Evolutionary conservation across 225 moss, liverwort and hornwort genomes (phyloP), one percentile per base, ranked within the genome.

Genomic region (Pseudoscleropodium purum): DNA sequence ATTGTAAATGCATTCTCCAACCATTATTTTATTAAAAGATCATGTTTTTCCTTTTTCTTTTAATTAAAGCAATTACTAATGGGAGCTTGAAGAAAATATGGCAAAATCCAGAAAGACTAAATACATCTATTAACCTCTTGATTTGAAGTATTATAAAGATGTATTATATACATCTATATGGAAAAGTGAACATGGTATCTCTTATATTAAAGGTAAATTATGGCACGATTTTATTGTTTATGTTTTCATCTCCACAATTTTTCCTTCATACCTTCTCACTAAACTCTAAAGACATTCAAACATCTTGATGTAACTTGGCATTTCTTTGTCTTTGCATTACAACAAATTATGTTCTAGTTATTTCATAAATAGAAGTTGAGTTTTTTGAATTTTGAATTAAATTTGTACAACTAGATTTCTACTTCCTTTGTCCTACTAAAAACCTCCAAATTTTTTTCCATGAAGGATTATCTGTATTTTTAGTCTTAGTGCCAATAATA

Each of bases 11-110:
- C 20, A 77, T 77, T 52, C 1, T 77, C 23, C 18, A 21, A 21
- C 5, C 2, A 31, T 3, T 11, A 18, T 75, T 33, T 49, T 49
- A 1, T 49, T 31, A 31, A 21, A 5, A 3, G 7, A 76, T 34
- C 11, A 34, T 21, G 7, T 34, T 52, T 59, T 52, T 20, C 0
- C 0, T 31, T 75, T 47, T 7, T 6, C 2, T 13, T 76, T 57
- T n/a, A 33, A 51, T 7, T 33, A 49, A 75, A 49, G 4, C 0
- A 0, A 2, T 77, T 14, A 52, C 3, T 21, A 5, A 34, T 0
- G 0, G 6, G 7, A 23, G 4, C 13, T 51, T 77, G 8, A 77
- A 77, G 34, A 51, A 76, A 52, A 52, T 52, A 3, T 76, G 23
- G 1, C 34, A 75, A 52, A 76, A 1, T 3, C 8, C 8, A 34